Evolutionary conservation across 1,284 basidiomycete genomes (phyloP).

Genomic region (Vanrija sp.): DNA sequence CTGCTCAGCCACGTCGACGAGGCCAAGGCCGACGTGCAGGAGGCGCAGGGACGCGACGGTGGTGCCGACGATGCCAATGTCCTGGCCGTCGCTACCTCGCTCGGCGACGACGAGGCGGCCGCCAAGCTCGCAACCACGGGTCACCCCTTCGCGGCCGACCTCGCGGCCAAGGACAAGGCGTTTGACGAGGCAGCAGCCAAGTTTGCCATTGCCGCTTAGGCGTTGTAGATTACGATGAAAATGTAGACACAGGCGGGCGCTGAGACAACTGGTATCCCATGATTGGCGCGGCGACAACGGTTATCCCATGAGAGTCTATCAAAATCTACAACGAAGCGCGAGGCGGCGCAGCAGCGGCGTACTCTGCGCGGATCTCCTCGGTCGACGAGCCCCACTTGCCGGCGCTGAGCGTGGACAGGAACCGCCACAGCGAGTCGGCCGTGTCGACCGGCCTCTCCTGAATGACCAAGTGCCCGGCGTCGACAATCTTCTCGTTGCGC

Average conservation of each 20-base stretch:
- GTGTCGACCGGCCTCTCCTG: slow-evolving; percentile 37
- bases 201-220: slow-evolving; percentile 51
- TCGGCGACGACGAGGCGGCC: slow-evolving; percentile 59
- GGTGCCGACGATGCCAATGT: slow-evolving; percentile 62
- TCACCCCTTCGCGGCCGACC: slow-evolving; percentile 42
- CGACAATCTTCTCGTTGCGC: slow-evolving; percentile 31
- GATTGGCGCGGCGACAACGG: too few relatives aligned
- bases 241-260: too few relatives aligned
- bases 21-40: slow-evolving; percentile 77
- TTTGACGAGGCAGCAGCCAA: slow-evolving; percentile 65
- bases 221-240: background rate
- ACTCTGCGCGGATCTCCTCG: slow-evolving; percentile 1
- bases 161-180: slow-evolving; percentile 34
- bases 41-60: slow-evolving; percentile 60
- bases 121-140: slow-evolving; percentile 40
- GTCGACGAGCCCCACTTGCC: slow-evolving; percentile 9
- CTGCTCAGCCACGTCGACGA: slow-evolving; percentile 74
- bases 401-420: slow-evolving; percentile 19
- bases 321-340: too few relatives aligned
- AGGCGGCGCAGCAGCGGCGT: background rate
- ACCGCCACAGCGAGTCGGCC: slow-evolving; percentile 33
- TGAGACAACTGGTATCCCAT: too few relatives aligned
- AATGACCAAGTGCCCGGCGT: slow-evolving; percentile 37
- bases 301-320: too few relatives aligned
- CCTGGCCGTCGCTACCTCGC: slow-evolving; percentile 65